phyloP scores from a whole-genome alignment of 2,329 filamentous ascomycete genomes.

The Alternaria ventricosa region DNA sequence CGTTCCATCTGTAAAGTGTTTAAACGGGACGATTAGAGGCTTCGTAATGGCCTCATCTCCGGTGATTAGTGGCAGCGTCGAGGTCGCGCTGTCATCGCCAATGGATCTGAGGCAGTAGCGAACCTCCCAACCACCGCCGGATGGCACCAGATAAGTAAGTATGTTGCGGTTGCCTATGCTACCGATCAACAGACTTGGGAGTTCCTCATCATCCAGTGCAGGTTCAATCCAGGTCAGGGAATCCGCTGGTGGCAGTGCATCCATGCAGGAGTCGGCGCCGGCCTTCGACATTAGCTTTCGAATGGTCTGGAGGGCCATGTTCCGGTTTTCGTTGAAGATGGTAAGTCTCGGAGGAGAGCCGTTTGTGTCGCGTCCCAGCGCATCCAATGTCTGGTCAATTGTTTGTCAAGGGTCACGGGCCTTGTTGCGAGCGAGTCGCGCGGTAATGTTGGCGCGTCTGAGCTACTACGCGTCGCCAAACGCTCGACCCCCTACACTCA shows the following conservation, averaged over 20 bases:
- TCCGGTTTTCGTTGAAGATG: background rate
- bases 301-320: slow-evolving; percentile 11
- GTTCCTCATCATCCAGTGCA: background rate
- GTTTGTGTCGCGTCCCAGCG: background rate
- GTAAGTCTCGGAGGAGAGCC: background rate
- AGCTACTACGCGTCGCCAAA: background rate
- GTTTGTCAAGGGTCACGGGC: background rate
- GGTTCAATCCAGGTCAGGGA: slow-evolving; percentile 10
- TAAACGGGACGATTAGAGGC: slow-evolving; percentile 14
- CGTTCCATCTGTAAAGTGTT: background rate
- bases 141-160: slow-evolving; percentile 8
- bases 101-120: slow-evolving; percentile 4
- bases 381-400: background rate
- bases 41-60: slow-evolving; percentile 7
- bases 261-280: slow-evolving; percentile 2
- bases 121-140: slow-evolving; percentile 13
- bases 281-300: slow-evolving; percentile 3
- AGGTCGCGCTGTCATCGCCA: background rate
- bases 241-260: slow-evolving; percentile 6
- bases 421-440: background rate
- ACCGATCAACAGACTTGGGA: slow-evolving; percentile 6
- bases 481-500: background rate
- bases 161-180: slow-evolving; percentile 1
- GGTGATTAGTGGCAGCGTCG: background rate
- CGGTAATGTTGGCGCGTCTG: background rate